Conservation (phyloP, 192 early-diverging fungal genomes). For the Coemansia sp. region DNA sequence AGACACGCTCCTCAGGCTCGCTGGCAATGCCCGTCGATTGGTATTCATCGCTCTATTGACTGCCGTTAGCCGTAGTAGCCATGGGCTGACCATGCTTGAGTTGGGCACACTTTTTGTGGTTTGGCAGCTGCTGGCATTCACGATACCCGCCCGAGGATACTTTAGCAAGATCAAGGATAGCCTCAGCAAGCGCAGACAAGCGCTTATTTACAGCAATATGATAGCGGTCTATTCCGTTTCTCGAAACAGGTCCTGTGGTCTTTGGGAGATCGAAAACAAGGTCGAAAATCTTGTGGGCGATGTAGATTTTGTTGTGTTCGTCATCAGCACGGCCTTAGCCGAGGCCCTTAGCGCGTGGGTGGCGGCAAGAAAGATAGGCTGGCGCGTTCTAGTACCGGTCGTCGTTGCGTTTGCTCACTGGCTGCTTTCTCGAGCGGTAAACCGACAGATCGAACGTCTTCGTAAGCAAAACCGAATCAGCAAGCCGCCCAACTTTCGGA, state of each 20-base stretch:
- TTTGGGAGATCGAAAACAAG: background rate
- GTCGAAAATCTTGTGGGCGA: background rate
- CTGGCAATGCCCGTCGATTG: slow-evolving; percentile 3
- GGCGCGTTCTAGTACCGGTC: slow-evolving; percentile 34
- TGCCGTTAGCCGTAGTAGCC: background rate
- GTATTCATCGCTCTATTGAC: slow-evolving; percentile 13
- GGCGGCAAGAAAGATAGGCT: slow-evolving; percentile 28
- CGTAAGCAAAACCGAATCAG: background rate
- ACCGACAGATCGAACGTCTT: background rate
- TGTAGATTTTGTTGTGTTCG: background rate
- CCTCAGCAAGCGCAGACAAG: background rate
- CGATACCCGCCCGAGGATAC: background rate
- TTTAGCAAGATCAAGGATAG: background rate
- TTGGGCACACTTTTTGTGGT: background rate
- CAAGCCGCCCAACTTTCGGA: slow-evolving; percentile 7
- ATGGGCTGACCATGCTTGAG: background rate
- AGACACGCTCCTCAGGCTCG: background rate
- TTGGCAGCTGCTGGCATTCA: slow-evolving; percentile 18
- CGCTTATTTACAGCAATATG: slow-evolving; percentile 8
- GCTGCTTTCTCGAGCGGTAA: slow-evolving; percentile 5
- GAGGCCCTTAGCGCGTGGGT: slow-evolving; percentile 28
- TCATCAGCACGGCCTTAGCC: background rate
- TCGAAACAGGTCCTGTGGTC: background rate
- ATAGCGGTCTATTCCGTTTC: slow-evolving; percentile 1
- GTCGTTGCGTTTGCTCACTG: slow-evolving; percentile 12